These are phyloP conservation scores for Triangularia setosa DNA, from an alignment of 2,329 filamentous ascomycete genomes.

Conservation along the genomic window DNA sequence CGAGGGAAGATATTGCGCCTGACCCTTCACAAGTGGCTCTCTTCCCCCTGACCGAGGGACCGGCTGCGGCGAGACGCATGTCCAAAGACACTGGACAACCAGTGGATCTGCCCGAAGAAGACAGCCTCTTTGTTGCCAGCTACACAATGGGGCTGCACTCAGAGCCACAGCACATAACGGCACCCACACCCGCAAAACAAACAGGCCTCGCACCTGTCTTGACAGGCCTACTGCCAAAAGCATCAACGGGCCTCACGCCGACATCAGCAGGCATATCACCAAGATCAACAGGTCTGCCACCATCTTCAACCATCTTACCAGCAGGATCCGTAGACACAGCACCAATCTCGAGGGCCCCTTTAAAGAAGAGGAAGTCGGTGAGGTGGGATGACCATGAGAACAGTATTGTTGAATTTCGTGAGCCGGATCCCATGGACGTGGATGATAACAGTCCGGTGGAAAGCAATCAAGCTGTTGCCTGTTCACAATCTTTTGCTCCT, in stretches of 20 bases:
- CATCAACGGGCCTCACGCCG: neutral
- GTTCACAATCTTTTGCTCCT: constrained; percentile 7
- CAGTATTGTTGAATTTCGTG: neutral
- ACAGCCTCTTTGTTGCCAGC: constrained; percentile 11
- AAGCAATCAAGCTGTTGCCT: neutral
- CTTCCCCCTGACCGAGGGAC: constrained; percentile 29
- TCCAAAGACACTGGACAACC: neutral
- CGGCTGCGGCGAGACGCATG: constrained; percentile 9
- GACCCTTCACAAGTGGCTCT: constrained; percentile 31
- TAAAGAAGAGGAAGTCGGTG: neutral
- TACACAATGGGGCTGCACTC: neutral
- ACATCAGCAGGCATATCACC: neutral
- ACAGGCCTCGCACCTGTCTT: neutral
- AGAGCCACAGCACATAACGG: neutral
- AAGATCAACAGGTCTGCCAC: neutral
- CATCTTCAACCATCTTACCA: neutral
- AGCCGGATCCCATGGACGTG: constrained; percentile 25
- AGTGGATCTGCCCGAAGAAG: neutral
- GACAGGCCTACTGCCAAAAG: neutral
- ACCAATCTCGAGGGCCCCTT: neutral
- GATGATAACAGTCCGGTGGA: constrained; percentile 15
- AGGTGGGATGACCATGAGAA: neutral
- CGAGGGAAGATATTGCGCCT: constrained; percentile 41
- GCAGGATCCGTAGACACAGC: neutral
- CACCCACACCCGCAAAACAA: neutral